Conservation (phyloP, 2,329 filamentous ascomycete species). For the Alternaria sp. region DNA sequence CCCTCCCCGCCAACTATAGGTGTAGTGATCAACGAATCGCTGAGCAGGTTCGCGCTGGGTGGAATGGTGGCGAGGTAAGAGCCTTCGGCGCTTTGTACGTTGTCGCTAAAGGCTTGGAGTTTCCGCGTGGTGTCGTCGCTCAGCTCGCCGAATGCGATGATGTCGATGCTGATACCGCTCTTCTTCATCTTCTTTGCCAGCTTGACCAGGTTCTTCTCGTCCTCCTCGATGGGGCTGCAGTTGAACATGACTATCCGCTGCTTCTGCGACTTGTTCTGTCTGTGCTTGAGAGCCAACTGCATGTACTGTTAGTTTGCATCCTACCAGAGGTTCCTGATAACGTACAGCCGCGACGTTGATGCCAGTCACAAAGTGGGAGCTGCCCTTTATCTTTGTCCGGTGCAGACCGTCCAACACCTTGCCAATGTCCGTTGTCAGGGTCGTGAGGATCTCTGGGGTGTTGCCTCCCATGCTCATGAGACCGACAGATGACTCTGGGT, state of each 20-base stretch:
- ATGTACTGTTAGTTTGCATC: too few species aligned
- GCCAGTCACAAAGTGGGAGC: constrained; percentile 85
- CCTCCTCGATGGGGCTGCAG: constrained; percentile 89
- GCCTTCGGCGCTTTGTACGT: constrained; percentile 86
- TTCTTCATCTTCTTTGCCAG: constrained; percentile 99
- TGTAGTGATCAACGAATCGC: constrained; percentile 86
- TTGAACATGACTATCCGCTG: constrained; percentile 97
- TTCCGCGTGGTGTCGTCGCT: constrained; percentile 89
- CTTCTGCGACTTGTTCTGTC: constrained; percentile 95
- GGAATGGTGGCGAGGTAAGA: constrained; percentile 90
- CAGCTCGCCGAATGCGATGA: constrained; percentile 92
- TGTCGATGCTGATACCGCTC: constrained; percentile 90
- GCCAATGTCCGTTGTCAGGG: constrained; percentile 93
- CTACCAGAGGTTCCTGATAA: constrained; percentile 53
- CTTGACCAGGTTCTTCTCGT: constrained; percentile 85
- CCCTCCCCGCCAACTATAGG: constrained; percentile 88
- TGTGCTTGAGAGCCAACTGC: constrained; percentile 94
- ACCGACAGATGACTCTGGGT: constrained; percentile 95
- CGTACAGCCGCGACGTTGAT: constrained; percentile 94
- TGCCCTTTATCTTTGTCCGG: constrained; percentile 82
- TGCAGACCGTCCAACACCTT: constrained; percentile 91
- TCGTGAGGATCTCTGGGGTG: constrained; percentile 96
- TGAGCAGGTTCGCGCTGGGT: constrained; percentile 88
- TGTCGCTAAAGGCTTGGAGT: constrained; percentile 90
- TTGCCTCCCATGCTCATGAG: constrained; percentile 99